These are phyloP conservation scores for Tuber borchii DNA, from an alignment of 495 filamentous ascomycete genomes.

Conservation along the genomic window DNA sequence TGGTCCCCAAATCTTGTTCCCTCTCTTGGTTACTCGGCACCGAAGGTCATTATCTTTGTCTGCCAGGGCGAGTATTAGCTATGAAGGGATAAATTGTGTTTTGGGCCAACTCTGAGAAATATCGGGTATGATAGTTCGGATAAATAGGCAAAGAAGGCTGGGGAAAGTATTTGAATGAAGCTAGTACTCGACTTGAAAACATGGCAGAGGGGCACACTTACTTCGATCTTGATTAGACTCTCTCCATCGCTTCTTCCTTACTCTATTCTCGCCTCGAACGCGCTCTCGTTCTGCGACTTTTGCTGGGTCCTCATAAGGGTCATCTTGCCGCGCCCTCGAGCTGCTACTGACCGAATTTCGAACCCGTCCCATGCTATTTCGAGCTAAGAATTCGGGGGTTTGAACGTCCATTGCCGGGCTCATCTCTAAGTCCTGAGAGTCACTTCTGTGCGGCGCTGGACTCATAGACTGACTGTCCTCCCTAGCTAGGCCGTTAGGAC, in stretches of 20 bases:
- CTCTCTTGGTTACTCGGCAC: slow-evolving; percentile 44
- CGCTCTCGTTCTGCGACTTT: slow-evolving; percentile 42
- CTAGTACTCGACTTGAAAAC: neutral
- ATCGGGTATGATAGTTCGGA: neutral
- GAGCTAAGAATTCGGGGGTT: neutral
- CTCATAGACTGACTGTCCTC: neutral
- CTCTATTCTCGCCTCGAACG: slow-evolving; percentile 42
- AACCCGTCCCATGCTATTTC: neutral
- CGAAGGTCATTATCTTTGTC: slow-evolving; percentile 45
- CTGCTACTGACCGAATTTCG: neutral
- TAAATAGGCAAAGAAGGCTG: neutral
- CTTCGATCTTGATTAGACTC: slow-evolving; percentile 44
- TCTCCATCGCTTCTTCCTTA: slow-evolving; percentile 44
- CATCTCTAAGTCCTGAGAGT: neutral
- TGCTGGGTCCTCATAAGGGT: slow-evolving; percentile 29
- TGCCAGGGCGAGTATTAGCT: slow-evolving; percentile 17
- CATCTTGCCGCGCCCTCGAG: slow-evolving; percentile 3
- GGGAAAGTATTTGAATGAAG: neutral
- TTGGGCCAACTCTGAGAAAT: neutral
- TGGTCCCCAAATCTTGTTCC: slow-evolving; percentile 38
- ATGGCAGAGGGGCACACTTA: slow-evolving; percentile 17
- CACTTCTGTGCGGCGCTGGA: neutral
- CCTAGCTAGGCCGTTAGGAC: neutral
- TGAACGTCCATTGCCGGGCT: neutral
- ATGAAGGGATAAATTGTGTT: neutral